Percentiles rank a stretch among this genome's conserved stretches.
These are phyloP conservation scores for Oxyria digyna DNA, from an alignment of 148 eudicot species.

Conservation along the genomic window DNA sequence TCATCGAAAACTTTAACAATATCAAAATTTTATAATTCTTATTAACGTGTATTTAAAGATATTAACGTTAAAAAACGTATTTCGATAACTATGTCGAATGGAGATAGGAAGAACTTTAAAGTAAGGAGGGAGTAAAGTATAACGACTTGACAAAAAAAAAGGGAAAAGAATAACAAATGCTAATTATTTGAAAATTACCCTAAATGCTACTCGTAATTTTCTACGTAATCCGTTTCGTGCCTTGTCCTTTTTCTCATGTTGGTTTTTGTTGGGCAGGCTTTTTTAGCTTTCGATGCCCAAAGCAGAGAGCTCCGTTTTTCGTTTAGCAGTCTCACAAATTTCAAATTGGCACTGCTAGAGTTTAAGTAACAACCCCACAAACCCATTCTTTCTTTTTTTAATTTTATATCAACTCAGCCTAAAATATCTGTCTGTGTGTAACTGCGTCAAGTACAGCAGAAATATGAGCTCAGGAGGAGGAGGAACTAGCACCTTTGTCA, in stretches of 20 bases:
- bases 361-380: background rate
- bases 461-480: slow-evolving; percentile 41
- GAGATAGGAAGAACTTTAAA: no score
- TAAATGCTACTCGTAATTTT: no score
- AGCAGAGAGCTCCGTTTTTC: background rate
- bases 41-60: no score
- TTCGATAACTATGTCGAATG: no score
- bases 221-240: no score
- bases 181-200: no score
- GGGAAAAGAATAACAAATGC: no score
- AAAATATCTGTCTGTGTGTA: background rate
- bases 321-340: slow-evolving; percentile 5
- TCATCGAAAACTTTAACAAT: no score
- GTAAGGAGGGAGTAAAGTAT: no score
- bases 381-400: background rate
- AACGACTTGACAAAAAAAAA: no score
- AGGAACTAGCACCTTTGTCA: slow-evolving; percentile 73
- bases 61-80: no score
- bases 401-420: background rate
- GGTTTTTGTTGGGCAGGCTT: background rate
- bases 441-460: background rate
- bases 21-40: no score
- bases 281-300: background rate
- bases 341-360: background rate
- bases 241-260: background rate